Base-by-base conservation (phyloP, 1,139 yeast species). In the Tardiomyces digboiensis region DNA sequence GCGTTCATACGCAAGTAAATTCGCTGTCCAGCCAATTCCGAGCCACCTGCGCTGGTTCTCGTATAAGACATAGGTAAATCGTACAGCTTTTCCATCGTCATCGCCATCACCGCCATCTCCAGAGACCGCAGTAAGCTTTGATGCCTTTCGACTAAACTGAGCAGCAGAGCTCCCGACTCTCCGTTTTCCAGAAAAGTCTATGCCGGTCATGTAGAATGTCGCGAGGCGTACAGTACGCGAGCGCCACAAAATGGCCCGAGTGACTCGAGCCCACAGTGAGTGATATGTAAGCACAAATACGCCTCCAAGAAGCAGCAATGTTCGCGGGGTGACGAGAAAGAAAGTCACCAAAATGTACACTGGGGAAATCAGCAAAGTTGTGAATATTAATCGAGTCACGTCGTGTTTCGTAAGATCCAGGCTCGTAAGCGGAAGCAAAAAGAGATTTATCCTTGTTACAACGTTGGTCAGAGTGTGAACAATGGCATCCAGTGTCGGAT, bases 31-130 rank as follows among this genome's bases (percentile, higher is more conserved):
- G 12, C 98, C 98, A 56, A 91, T 86, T 10, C 97, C 98, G 40
- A 91, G 71, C 98, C 98, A 91, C 56, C 94, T 80, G 58, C 98
- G 78, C 66, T 91, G 98, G 62, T 91, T 91, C 63, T 91, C 98
- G 64, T 81, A 88, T n/a, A 91, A 72, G 2, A 87, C 96, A 62
- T 86, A 91, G 6, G 97, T 87, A 61, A 89, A 91, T 49, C 89
- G 19, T 21, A 85, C 89, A 3, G 95, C 86, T 51, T 78, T 78
- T 45, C 72, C 74, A 23, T 72, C 73, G 4, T 33, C 37, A 4
- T 19, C 4, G 8, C 8, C 19, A 50, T 66, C 69, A 50, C 73
- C 73, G 54, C 76, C 80, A 29, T 77, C 82, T 52, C 80, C 79
- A 36, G 81, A 76, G 21, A 46, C 44, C 21, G 46, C 51, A 8